These are phyloP conservation scores for Xylaria curta DNA, from an alignment of 495 filamentous ascomycete species.

Conservation along the genomic window DNA sequence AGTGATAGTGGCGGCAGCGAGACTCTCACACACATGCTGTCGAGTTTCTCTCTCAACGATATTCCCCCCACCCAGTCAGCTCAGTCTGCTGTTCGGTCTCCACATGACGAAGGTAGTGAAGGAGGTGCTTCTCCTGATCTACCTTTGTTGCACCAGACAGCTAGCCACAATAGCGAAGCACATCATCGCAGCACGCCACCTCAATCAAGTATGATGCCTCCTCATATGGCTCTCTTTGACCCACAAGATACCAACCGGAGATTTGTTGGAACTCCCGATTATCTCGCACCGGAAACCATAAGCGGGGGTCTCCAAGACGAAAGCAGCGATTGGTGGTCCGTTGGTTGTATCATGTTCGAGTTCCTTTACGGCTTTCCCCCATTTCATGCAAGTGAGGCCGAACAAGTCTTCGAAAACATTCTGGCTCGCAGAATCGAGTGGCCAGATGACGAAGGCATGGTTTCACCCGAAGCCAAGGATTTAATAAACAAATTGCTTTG, in stretches of 20 bases:
- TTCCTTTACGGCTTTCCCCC: constrained; percentile 90
- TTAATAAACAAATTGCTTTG: constrained; percentile 90
- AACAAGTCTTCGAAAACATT: constrained; percentile 97
- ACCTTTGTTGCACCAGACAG: constrained; percentile 66
- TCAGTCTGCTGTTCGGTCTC: constrained; percentile 61
- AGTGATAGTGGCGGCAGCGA: constrained; percentile 94
- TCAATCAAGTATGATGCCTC: constrained; percentile 83
- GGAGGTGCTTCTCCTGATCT: constrained; percentile 72
- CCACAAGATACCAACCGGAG: constrained; percentile 90
- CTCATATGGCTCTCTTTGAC: constrained; percentile 94
- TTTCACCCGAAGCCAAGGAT: constrained; percentile 87
- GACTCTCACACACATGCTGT: constrained; percentile 81
- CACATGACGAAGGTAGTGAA: constrained; percentile 56
- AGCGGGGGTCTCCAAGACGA: constrained; percentile 94
- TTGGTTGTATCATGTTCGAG: constrained; percentile 97
- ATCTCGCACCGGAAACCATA: constrained; percentile 96
- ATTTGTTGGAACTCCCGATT: constrained; percentile 97
- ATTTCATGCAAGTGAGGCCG: constrained; percentile 89
- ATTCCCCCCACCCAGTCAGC: constrained; percentile 42
- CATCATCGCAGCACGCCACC: constrained; percentile 63
- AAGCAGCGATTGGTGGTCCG: constrained; percentile 99
- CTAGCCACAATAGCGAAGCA: constrained; percentile 57
- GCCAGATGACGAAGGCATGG: constrained; percentile 75
- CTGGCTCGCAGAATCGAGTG: constrained; percentile 86
- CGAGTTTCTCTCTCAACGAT: constrained; percentile 81